Evolutionary conservation across 1,284 basidiomycete genomes (phyloP), one percentile per base, ranked within the genome.

Genomic region (Dichomitus squalens): DNA sequence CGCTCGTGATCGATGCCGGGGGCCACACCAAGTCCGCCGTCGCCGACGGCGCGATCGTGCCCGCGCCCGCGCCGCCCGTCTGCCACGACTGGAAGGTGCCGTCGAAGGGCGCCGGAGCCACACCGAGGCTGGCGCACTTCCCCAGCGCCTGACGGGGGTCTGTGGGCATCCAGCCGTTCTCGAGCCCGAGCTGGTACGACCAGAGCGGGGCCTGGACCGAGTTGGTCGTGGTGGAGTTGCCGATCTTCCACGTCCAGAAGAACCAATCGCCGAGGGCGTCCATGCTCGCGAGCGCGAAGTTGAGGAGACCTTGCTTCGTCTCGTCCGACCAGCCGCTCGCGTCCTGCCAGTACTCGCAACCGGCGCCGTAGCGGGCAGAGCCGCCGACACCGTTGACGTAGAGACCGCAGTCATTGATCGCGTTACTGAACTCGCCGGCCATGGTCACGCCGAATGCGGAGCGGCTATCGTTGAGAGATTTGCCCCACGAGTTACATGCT

Each of bases 201-300:
- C 93, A 91, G 34, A 88, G 77, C 23, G 92, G 90, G 2, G 90
- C 74, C 67, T 84, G 78, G 7, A 91, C 83, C 16, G 71, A 75
- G 56, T 84, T 83, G 8, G 82, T 76, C 4, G 77, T 76, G 1
- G 82, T 73, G 21, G 76, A 90, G 67, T 87, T 83, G 46, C 87
- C 92, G 65, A 96, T 86, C 83, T 81, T 82, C 87, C 87, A 89
- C 11, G 87, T 89, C 87, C 83, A 87, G 77, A 85, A 88, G 76
- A 84, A 88, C 73, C 75, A 87, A 70, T 88, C 79, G 54, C 77
- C 73, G 5, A 82, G 71, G 18, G 81, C 77, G 68, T 86, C 84
- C 84, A 86, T 85, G 61, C 76, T 78, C 34, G 83, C 82, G 58
- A 81, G 68, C 12, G 84, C 81, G 66, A 90, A 87, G 43, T 77